Base-by-base conservation (phyloP, 1,139 yeast genomes). In the Geotrichum phurueaensis region DNA sequence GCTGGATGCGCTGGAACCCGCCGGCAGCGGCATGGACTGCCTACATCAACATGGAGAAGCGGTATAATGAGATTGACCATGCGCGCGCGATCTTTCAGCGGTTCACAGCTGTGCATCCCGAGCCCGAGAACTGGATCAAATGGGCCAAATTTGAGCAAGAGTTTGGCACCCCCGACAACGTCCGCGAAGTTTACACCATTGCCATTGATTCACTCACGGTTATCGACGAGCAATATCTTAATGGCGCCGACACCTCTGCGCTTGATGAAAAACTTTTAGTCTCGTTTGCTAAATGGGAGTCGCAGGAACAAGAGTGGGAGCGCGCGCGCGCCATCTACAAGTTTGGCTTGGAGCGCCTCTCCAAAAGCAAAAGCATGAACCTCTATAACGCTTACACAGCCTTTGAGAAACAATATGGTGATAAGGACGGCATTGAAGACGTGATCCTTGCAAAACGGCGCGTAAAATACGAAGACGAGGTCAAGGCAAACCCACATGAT, bases 241-340 rank as follows among this genome's bases (percentile, higher is more conserved):
- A 60, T 18, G 70, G 69, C 3, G 51, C 53, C 5, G 47, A 39
- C n/a, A 59, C 62, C 13, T 71, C 71, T 20, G 67, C 68, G 59
- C 52, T 76, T 65, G 69, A 77, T 70, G 83, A 80, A 49, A 69
- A 70, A 48, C 62, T 84, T 3, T 66, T 84, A 1, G 67, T 76
- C 0, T 70, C 75, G 1, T 92, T 94, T 87, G 85, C 92, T 0
- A 74, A 77, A 51, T 91, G 91, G 90, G 97, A 92, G 69, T 78
- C 82, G 0, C 71, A 81, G 0, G 81, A 81, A 53, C 75, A 79
- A 50, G 95, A 89, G 67, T 75, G 75, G 69, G 91, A 86, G 59
- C 78, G 96, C 58, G 86, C 88, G 0, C 73, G 85, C 57, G 81
- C 83, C 13, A 80, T 92, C n/a, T 86, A 80, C 69, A 75, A 77